Conservation (phyloP, 1,284 basidiomycete species). For the Trametes versicolor region DNA sequence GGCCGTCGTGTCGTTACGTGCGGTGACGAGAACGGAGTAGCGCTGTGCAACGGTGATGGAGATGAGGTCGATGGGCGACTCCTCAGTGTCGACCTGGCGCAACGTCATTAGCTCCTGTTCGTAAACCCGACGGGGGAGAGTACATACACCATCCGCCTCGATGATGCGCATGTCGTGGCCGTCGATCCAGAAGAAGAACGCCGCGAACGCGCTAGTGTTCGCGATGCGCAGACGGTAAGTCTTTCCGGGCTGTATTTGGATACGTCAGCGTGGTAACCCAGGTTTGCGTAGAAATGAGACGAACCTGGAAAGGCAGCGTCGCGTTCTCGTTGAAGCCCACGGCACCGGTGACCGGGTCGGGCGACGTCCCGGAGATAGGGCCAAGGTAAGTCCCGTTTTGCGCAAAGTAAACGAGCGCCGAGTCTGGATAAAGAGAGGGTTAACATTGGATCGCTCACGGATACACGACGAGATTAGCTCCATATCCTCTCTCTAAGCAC, state of each 20-base stretch:
- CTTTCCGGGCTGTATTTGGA: conserved; percentile 68
- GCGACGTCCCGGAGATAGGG: conserved; percentile 60
- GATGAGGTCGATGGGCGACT: conserved; percentile 75
- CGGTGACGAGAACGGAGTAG: conserved; percentile 93
- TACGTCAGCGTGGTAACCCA: background rate
- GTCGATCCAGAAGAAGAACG: conserved; percentile 91
- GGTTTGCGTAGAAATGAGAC: too few relatives aligned
- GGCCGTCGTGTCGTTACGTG: conserved; percentile 82
- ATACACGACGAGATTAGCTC: too few relatives aligned
- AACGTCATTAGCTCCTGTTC: conserved; percentile 5
- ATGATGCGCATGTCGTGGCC: conserved; percentile 93
- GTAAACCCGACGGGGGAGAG: background rate
- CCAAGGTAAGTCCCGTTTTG: conserved; percentile 79
- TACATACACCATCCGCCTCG: conserved; percentile 84
- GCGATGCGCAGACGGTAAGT: conserved; percentile 80
- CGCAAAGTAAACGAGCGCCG: conserved; percentile 86
- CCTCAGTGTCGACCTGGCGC: conserved; percentile 76
- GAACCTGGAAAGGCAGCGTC: conserved; percentile 75
- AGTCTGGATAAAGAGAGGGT: conserved; percentile 63
- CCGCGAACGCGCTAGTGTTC: conserved; percentile 78
- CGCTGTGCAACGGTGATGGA: conserved; percentile 89
- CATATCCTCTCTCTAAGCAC: too few relatives aligned
- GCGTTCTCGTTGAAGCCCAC: conserved; percentile 90
- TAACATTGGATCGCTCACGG: too few relatives aligned
- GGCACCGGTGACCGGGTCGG: conserved; percentile 58